Evolutionary conservation across 768 basidiomycete species (phyloP), one percentile per base, ranked within the genome.

Genomic region (Tulasnella sp.): DNA sequence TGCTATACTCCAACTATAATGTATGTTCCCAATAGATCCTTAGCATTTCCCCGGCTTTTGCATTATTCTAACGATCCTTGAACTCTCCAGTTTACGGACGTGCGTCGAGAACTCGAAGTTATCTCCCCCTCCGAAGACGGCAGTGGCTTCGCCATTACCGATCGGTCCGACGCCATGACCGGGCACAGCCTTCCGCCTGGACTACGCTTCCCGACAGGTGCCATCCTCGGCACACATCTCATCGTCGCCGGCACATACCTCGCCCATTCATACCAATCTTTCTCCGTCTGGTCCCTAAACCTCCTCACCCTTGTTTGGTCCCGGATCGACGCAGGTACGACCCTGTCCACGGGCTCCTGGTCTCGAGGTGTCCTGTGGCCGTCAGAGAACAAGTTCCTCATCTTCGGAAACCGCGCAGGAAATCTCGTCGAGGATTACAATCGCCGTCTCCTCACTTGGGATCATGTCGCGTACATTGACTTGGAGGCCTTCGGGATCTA

Each of bases 401-500:
- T 97, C 44, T 94, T 97, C 65, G 94, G 94, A 1, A 93, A 96
- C 70, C 79, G 82, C 24, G 75, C 83, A 59, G 88, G 92, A 4
- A 92, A 88, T 67, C 78, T 93, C 24, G 88, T 92, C 4, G 87
- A 90, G 60, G 92, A 96, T 66, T 93, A 93, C 68, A 92, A 96
- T 66, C 84, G 88, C 49, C 84, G 92, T 19, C 76, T 92, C 10
- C 78, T 92, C 60, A 88, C 85, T 66, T 92, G 89, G 88, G 88
- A 92, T 66, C 87, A 97, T 67, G 82, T 93, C 54, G 88, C 88
- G 3, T 83, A 87, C 57, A 83, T 94, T 59, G 90, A 93, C 67
- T 75, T 96, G 24, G 93, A 97, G 71, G 86, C 93, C 0, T 94
- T 92, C 66, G 94, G 94, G 1, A 92, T 99, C 63, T 98, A 98